Evolutionary conservation across 2,329 filamentous ascomycete genomes (phyloP), one percentile per base, ranked within the genome.

Genomic region (Aureobasidium uvarum): DNA sequence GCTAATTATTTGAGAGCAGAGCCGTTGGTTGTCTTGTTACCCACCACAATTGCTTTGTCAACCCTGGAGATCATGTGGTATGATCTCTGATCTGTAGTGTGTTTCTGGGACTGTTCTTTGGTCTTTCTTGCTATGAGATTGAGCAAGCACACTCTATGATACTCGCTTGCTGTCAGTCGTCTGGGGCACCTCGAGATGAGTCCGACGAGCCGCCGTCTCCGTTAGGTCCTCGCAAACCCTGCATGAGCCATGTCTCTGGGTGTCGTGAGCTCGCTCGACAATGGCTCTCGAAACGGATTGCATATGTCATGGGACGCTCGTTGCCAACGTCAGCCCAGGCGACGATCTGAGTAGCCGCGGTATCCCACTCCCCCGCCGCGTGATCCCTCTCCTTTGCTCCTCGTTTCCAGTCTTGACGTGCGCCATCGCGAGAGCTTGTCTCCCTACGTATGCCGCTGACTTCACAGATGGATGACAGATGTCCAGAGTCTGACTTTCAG

Each of bases 41-140:
- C 60, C 36, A 45, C 33, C 38, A 63, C 60, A 63, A 63, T 63
- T 63, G 60, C 60, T 52, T 45, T 54, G 48, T 39, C 60, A 54
- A 60, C 43, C 55, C 20, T 36, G 1, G 41, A 23, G 38, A 16
- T 58, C 41, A 23, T 31, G 39, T 46, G 55, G 25, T 43, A 18
- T 28, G 41, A 46, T 58, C 38, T 10, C 36, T 25, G 41, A 48
- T 48, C 28, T 20, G 18, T 50, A 6, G 7, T 11, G 3, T 2
- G 25, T 48, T 31, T 31, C 10, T 28, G 31, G 14, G 10, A 48
- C 16, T 31, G 13, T 3, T 46, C 13, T 31, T 31, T 28, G 45
- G 28, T 16, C 28, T 18, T 36, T 18, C 20, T 25, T 38, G 28
- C 28, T 38, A 38, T 60, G 28, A 48, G n/a, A 16, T 62, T 2